A percentile compares a stretch with the other conserved stretches of the same genome.
Conservation (phyloP, 169 alveolate species). For the Cryptosporidium muris region DNA sequence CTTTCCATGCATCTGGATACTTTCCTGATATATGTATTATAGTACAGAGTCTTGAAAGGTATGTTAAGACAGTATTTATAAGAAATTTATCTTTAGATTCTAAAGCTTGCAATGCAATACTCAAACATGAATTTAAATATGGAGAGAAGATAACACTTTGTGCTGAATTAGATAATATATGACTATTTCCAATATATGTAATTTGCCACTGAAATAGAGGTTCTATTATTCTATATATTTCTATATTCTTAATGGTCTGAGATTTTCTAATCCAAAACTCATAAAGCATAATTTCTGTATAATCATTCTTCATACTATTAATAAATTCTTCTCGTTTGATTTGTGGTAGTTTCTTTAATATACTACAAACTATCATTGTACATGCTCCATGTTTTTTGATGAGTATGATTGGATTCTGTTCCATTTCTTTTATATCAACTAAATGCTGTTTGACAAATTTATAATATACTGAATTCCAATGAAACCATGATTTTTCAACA, state of each 20-base stretch:
- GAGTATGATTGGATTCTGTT: too few species aligned
- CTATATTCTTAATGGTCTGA: slow-evolving; percentile 17
- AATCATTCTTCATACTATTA: slow-evolving; percentile 53
- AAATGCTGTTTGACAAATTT: slow-evolving; percentile 17
- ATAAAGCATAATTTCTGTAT: slow-evolving; percentile 17
- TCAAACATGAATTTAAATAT: slow-evolving; percentile 18
- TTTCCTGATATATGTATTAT: slow-evolving; percentile 13
- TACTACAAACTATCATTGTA: slow-evolving; percentile 22
- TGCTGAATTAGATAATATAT: slow-evolving; percentile 5
- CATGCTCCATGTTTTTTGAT: slow-evolving; percentile 38
- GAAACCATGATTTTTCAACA: slow-evolving; percentile 43
- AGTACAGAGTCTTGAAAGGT: slow-evolving; percentile 18
- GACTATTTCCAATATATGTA: slow-evolving; percentile 12
- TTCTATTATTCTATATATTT: slow-evolving; percentile 52
- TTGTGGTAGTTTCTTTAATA: slow-evolving; percentile 4
- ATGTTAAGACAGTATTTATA: slow-evolving; percentile 13
- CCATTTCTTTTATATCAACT: not conserved
- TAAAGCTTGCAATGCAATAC: slow-evolving; percentile 13
- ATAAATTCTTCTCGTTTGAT: slow-evolving; percentile 32
- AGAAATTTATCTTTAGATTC: slow-evolving; percentile 46
- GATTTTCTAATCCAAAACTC: slow-evolving; percentile 60
- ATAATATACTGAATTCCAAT: slow-evolving; percentile 39
- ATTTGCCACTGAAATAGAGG: slow-evolving; percentile 67
- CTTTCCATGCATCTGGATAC: slow-evolving; percentile 30
- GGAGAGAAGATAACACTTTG: slow-evolving; percentile 21